Evolutionary conservation across 2,329 filamentous ascomycete genomes (phyloP).

Genomic region (Nigrograna mackinnonii): DNA sequence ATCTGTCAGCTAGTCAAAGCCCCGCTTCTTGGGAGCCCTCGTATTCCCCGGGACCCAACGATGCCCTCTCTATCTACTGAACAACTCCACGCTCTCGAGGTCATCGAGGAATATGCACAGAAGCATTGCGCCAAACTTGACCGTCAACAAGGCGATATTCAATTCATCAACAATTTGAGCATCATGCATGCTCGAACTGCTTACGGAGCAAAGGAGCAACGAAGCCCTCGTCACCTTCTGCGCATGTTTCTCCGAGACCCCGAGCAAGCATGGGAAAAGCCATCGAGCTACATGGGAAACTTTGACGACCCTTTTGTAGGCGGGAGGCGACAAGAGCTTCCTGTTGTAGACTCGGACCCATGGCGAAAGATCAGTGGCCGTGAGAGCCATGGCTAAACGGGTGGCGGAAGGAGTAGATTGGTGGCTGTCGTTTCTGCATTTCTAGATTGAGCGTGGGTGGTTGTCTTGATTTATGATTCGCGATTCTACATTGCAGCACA

Average conservation of each 20-base stretch:
- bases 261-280: slow-evolving; percentile 36
- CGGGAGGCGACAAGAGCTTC: slow-evolving; percentile 33
- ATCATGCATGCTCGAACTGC: slow-evolving; percentile 41
- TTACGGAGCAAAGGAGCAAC: slow-evolving; percentile 27
- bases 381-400: slow-evolving; percentile 37
- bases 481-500: not conserved
- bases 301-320: slow-evolving; percentile 37
- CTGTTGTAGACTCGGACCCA: slow-evolving; percentile 37
- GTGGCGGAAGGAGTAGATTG: too few relatives aligned
- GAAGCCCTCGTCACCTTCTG: slow-evolving; percentile 37
- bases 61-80: slow-evolving; percentile 33
- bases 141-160: slow-evolving; percentile 39
- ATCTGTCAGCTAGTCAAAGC: slow-evolving; percentile 43
- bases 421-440: too few relatives aligned
- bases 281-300: slow-evolving; percentile 22
- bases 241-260: slow-evolving; percentile 43
- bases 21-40: slow-evolving; percentile 37
- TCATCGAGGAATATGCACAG: slow-evolving; percentile 31
- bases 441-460: slow-evolving; percentile 2
- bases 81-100: slow-evolving; percentile 32
- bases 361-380: slow-evolving; percentile 42
- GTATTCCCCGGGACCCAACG: slow-evolving; percentile 28
- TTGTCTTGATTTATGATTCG: slow-evolving; percentile 1
- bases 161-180: slow-evolving; percentile 40
- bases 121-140: slow-evolving; percentile 33